Evolutionary conservation across 78 protist genomes (phyloP), one percentile per base, ranked within the genome.

Genomic region (Dictyostelium discoideum): DNA sequence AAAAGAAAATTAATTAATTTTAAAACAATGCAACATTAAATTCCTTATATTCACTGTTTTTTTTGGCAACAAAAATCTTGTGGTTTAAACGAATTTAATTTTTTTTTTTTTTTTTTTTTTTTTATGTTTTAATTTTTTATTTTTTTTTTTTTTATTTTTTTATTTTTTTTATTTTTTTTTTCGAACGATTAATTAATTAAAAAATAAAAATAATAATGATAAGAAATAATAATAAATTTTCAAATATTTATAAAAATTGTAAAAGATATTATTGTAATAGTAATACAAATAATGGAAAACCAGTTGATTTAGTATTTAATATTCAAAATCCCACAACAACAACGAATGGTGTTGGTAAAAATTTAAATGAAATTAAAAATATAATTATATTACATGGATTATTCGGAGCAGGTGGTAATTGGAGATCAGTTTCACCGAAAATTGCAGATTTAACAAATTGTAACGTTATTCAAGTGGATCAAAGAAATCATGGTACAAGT

Each of bases 401-500:
- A 46, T 81, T 89, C 69, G 94, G 94, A 40, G 46, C 94, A 1
- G 86, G 82, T 46, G 32, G 50, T 6, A 89, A 89, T 67, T 89
- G 94, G 94, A 80, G 84, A 69, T 32, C 87, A 16, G 20, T 89
- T 29, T 79, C 94, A 72, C 87, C 80, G 0, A 81, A 81, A 81
- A 42, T 89, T 16, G 86, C 94, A 6, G 60, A 89, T 67, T 26
- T 39, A 32, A 63, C 87, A 8, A 63, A 89, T 69, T 81, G 87
- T 48, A 89, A 89, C 29, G 54, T 89, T n/a, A 26, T 81, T 32
- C 86, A 65, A 69, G 94, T 89, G 0, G 94, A 89, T 81, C 94
- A 89, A 89, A 89, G 94, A 81, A 89, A 89, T 81, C 94, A 89
- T 81, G 94, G 94, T n/a, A 10, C 46, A 26, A 67, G 54, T 16